These are phyloP conservation scores for Phlyctochytrium arcticum DNA, from an alignment of 192 early-diverging fungal genomes.

Conservation along the genomic window DNA sequence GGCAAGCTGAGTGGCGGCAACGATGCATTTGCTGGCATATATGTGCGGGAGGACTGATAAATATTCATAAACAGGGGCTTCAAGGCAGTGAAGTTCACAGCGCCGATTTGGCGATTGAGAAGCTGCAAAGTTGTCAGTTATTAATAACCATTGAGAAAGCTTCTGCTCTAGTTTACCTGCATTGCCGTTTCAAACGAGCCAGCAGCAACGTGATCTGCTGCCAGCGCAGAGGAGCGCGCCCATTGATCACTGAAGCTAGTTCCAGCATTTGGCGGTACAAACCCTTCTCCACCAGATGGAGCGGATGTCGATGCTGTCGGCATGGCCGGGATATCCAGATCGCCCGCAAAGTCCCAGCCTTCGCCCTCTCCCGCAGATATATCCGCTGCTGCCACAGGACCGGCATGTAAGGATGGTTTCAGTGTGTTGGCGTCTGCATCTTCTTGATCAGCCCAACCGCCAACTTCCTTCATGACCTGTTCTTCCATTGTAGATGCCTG, in stretches of 20 bases:
- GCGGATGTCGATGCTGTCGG: constrained; percentile 51
- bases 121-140: constrained; percentile 43
- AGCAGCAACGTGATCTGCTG: constrained; percentile 91
- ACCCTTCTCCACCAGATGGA: constrained; percentile 26
- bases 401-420: too few species aligned
- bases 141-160: background rate
- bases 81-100: constrained; percentile 87
- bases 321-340: constrained; percentile 64
- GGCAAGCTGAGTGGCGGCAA: constrained; percentile 60
- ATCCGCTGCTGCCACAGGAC: constrained; percentile 36
- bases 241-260: constrained; percentile 67
- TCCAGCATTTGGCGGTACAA: constrained; percentile 74
- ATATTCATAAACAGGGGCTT: constrained; percentile 84
- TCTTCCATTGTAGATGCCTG: constrained; percentile 61
- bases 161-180: constrained; percentile 53
- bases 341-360: constrained; percentile 86
- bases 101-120: constrained; percentile 87
- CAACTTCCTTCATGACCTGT: constrained; percentile 52
- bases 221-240: constrained; percentile 80
- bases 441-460: constrained; percentile 79
- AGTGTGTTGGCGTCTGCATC: background rate
- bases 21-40: constrained; percentile 59
- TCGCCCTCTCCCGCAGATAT: constrained; percentile 22
- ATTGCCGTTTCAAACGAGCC: constrained; percentile 95
- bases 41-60: constrained; percentile 69